Evolutionary conservation across 768 basidiomycete species (phyloP).

Genomic region (Chalciporus pseudorubinellus): DNA sequence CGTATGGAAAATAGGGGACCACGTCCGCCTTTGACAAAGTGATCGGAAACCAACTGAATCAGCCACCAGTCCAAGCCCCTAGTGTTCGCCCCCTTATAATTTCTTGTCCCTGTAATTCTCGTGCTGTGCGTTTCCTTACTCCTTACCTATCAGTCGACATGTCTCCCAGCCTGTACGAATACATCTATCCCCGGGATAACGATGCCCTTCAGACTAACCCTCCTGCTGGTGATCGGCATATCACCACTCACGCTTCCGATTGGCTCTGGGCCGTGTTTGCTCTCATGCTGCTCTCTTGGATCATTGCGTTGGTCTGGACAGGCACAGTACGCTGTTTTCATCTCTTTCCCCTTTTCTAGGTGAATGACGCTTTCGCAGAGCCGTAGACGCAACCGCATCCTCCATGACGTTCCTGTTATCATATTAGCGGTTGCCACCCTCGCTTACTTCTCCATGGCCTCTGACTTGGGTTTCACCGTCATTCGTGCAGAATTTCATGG

Average conservation of each 20-base stretch:
- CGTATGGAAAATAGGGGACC: too few species aligned
- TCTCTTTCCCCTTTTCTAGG: neutral
- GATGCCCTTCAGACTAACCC: constrained; percentile 36
- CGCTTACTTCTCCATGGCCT: constrained; percentile 55
- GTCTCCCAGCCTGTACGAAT: constrained; percentile 6
- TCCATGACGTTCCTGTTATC: constrained; percentile 50
- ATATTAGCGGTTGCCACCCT: constrained; percentile 45
- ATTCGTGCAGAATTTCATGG: constrained; percentile 37
- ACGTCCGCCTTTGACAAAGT: too few species aligned
- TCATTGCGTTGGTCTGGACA: constrained; percentile 37
- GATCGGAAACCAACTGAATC: too few species aligned
- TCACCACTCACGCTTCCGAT: constrained; percentile 45
- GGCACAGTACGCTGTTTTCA: constrained; percentile 28
- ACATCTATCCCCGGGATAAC: constrained; percentile 20
- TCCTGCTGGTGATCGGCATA: constrained; percentile 36
- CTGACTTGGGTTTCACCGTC: constrained; percentile 49
- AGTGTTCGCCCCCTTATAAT: neutral
- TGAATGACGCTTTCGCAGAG: constrained; percentile 17
- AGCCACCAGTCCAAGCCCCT: neutral
- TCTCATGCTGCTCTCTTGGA: constrained; percentile 43
- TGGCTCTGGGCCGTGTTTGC: constrained; percentile 58
- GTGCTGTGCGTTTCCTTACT: neutral
- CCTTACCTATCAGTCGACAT: constrained; percentile 11
- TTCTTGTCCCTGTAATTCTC: neutral
- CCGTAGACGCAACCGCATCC: constrained; percentile 41